Evolutionary conservation across 2,329 filamentous ascomycete species (phyloP).

Genomic region (Diatrype stigma): DNA sequence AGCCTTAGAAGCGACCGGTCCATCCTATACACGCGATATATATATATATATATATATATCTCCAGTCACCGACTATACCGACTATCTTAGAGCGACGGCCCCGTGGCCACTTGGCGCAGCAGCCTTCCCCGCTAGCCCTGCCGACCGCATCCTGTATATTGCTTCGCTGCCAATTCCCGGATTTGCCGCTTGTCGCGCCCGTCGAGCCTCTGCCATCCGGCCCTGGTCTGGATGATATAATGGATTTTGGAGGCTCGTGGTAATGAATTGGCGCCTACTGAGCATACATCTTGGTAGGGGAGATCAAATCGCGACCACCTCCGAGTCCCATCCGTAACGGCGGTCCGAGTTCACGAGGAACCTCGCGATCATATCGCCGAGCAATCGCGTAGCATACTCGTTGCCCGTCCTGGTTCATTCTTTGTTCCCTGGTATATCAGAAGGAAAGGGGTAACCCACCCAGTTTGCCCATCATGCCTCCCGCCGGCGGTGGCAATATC

Average conservation of each 20-base stretch:
- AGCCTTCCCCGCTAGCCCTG: background rate
- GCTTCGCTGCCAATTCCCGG: background rate
- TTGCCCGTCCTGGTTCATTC: background rate
- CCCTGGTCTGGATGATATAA: background rate
- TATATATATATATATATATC: background rate
- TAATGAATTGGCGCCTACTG: background rate
- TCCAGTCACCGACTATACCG: too few relatives aligned
- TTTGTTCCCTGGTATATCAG: background rate
- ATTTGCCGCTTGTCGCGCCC: background rate
- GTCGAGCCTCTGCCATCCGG: background rate
- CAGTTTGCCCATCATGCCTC: conserved; percentile 46
- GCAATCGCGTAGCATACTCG: background rate
- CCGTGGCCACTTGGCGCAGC: background rate
- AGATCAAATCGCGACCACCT: background rate
- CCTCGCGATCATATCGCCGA: background rate
- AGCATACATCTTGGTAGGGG: background rate
- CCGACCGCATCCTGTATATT: background rate
- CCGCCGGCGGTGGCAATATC: conserved; percentile 85
- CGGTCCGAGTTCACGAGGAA: background rate
- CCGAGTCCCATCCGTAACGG: background rate
- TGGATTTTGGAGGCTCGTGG: background rate
- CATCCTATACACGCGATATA: too few relatives aligned
- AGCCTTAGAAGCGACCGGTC: too few relatives aligned
- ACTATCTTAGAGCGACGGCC: background rate
- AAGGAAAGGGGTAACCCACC: conserved; percentile 1